Percentiles rank a stretch among this genome's conserved stretches.
Conservation (phyloP, 1,284 basidiomycete species). For the Coniferiporia sulphurascens region DNA sequence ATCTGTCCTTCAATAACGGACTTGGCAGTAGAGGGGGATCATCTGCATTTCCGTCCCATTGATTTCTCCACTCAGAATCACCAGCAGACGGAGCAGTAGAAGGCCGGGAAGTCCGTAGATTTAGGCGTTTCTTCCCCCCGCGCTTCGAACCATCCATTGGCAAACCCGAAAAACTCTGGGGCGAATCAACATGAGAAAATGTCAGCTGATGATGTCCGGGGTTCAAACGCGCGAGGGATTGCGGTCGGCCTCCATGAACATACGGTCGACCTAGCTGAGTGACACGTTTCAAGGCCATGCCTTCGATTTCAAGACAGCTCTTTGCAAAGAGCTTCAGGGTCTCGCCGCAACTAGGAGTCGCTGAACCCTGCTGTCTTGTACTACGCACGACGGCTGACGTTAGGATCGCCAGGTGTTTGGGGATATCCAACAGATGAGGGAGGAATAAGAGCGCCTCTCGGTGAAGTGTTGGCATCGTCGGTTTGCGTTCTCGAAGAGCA, state of each 20-base stretch:
- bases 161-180: neutral
- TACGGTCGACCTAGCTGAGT: constrained; percentile 46
- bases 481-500: constrained; percentile 48
- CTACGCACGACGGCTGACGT: constrained; percentile 69
- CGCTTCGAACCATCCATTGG: neutral
- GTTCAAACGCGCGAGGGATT: constrained; percentile 24
- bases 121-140: constrained; percentile 12
- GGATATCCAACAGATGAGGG: constrained; percentile 66
- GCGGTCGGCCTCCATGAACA: constrained; percentile 32
- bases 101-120: constrained; percentile 1
- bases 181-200: neutral
- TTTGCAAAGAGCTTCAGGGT: constrained; percentile 45
- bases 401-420: constrained; percentile 66
- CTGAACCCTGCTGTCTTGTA: constrained; percentile 27
- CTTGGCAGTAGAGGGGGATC: constrained; percentile 2
- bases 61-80: constrained; percentile 3
- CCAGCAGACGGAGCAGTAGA: constrained; percentile 17
- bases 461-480: constrained; percentile 49
- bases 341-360: constrained; percentile 27
- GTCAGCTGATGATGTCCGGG: constrained; percentile 7
- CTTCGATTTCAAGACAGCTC: constrained; percentile 68
- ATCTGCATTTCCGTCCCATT: neutral
- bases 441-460: constrained; percentile 65
- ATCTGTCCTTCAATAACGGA: constrained; percentile 2
- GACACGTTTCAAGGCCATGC: constrained; percentile 58